These are phyloP conservation scores for Seiridium unicorne DNA, from an alignment of 2,329 filamentous ascomycete genomes.

Conservation along the genomic window DNA sequence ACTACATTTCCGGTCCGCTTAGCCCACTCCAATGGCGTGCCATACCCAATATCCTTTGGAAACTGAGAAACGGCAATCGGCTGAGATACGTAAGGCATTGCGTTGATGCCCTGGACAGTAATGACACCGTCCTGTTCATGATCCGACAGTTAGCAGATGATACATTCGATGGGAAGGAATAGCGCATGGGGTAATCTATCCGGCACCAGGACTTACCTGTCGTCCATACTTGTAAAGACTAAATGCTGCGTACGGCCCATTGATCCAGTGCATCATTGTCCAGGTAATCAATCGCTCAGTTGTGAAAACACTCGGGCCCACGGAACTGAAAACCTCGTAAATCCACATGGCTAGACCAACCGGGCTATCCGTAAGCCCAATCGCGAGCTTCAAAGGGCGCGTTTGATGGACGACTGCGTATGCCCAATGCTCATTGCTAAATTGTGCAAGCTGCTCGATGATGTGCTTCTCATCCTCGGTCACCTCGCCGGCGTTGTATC, in stretches of 20 bases:
- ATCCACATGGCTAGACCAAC: conserved; percentile 29
- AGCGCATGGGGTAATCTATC: neutral
- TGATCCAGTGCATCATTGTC: conserved; percentile 20
- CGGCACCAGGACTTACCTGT: neutral
- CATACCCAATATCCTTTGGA: conserved; percentile 11
- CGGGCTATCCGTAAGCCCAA: conserved; percentile 28
- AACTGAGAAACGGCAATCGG: conserved; percentile 10
- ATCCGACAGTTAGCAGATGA: neutral
- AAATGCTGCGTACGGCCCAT: conserved; percentile 15
- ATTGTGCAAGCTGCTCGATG: conserved; percentile 9
- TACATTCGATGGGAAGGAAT: neutral
- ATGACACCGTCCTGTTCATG: conserved; percentile 5
- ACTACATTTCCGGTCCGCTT: conserved; percentile 11
- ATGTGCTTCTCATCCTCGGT: conserved; percentile 9
- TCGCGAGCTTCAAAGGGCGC: conserved; percentile 22
- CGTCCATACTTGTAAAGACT: conserved; percentile 15
- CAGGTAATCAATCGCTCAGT: conserved; percentile 16
- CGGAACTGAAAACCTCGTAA: neutral
- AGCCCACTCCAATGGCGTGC: conserved; percentile 11
- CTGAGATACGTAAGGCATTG: conserved; percentile 4
- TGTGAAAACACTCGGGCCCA: neutral
- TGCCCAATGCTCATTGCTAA: conserved; percentile 11
- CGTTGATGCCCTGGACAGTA: neutral
- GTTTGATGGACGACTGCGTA: conserved; percentile 22
- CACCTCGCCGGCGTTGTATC: neutral